phyloP scores from a whole-genome alignment of 2,329 filamentous ascomycete genomes.

The Whalleya microplaca region DNA sequence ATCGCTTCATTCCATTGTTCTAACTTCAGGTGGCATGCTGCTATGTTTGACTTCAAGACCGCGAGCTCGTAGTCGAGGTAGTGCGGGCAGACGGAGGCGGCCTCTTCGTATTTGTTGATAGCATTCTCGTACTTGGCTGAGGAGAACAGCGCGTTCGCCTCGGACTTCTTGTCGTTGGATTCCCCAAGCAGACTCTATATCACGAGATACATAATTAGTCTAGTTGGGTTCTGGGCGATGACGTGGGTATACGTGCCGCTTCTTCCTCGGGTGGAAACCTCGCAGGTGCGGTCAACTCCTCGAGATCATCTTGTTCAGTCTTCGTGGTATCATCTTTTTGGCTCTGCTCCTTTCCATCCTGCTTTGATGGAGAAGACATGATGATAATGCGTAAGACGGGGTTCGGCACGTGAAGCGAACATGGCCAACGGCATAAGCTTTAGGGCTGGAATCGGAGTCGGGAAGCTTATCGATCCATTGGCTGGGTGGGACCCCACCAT shows the following conservation, averaged over 20 bases:
- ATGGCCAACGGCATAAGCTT: not conserved
- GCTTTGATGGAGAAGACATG: conserved; percentile 19
- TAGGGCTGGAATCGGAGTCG: not conserved
- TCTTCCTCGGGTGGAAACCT: conserved; percentile 61
- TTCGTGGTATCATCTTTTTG: conserved; percentile 17
- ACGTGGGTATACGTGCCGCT: conserved; percentile 47
- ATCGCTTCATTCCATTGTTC: conserved; percentile 84
- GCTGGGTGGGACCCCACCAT: not conserved
- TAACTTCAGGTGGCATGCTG: conserved; percentile 85
- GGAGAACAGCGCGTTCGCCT: conserved; percentile 81
- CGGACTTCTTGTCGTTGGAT: conserved; percentile 72
- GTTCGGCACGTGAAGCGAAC: no score
- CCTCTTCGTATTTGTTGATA: conserved; percentile 80
- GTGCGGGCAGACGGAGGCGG: conserved; percentile 75
- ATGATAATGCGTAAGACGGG: not conserved
- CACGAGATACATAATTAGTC: conserved; percentile 4
- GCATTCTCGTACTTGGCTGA: conserved; percentile 74
- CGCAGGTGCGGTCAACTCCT: conserved; percentile 38
- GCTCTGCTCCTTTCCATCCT: conserved; percentile 14
- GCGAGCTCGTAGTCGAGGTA: conserved; percentile 89
- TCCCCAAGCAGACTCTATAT: conserved; percentile 67
- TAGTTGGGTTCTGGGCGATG: not conserved
- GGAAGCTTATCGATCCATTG: not conserved
- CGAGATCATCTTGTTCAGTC: conserved; percentile 20
- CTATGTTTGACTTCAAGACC: conserved; percentile 84